Base-by-base conservation (phyloP, 257 asterid species). In the Fraxinus pennsylvanica region DNA sequence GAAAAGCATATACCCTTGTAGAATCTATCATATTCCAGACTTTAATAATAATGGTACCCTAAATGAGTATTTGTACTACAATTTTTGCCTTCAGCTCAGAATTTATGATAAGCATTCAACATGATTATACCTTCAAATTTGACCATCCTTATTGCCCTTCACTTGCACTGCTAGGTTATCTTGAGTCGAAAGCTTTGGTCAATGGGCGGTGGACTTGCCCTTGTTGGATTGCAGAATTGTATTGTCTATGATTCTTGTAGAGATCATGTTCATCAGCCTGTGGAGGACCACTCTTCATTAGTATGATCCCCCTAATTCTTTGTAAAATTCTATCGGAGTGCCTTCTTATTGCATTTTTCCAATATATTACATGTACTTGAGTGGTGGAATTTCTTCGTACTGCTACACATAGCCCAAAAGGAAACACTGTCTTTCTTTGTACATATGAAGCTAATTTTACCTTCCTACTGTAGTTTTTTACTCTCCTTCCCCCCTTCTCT, bases 91-190 rank as follows among this genome's bases (percentile, higher is more conserved):
- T 84, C 93, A 95, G 99, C 97, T 96, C 70, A 90, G 85, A 87
- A 73, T 88, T 76, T 97, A 91, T 33, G 99, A 91, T 71, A 92
- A 87, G 72, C 97, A 91, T 77, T 47, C 88, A 75, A 89, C 87
- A 85, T 95, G 98, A 97, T 84, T 95, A 84, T 98, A 93, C 87
- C 97, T 95, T 52, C 91, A 96, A 80, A 90, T 95, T 68, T 98
- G 96, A 29, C 96, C 96, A 17, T 84, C 94, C n/a, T 80, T 96
- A 27, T 86, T 91, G 63, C 98, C 99, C 33, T 83, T 79, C 71
- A 61, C 81, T 8, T 97, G 87, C 71, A 75, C 87, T 41, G 79
- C 84, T 5, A 90, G 85, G 67, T 67, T 81, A 39, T 74, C 85
- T 19, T 52, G 91, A 88, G 86, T 76, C 93, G 1, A 95, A 89